These are phyloP conservation scores for Papiliotrema laurentii DNA, from an alignment of 1,284 basidiomycete genomes.

Conservation along the genomic window DNA sequence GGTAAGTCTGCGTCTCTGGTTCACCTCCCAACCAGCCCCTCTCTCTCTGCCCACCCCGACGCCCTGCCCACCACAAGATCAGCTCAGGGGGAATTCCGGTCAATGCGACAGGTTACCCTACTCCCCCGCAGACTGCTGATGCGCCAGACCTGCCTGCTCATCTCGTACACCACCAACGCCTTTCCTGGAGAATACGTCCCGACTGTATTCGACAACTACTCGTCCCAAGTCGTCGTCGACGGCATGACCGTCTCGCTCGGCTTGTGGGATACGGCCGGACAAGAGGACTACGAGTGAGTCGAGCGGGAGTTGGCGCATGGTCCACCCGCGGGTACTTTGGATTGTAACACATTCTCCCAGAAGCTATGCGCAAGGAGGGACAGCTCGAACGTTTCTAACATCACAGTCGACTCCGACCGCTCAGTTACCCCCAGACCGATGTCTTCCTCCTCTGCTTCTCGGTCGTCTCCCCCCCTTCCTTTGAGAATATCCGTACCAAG, in stretches of 20 bases:
- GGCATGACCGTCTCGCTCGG: conserved; percentile 97
- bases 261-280: conserved; percentile 98
- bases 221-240: conserved; percentile 85
- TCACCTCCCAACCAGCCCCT: not conserved
- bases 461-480: conserved; percentile 92
- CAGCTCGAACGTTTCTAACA: too few relatives aligned
- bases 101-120: not conserved
- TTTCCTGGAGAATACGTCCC: conserved; percentile 91
- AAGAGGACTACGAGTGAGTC: conserved; percentile 70
- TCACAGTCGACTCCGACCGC: conserved; percentile 83
- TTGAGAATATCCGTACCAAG: conserved; percentile 98
- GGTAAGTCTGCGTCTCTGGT: conserved; percentile 54
- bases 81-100: not conserved
- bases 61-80: not conserved
- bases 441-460: conserved; percentile 99
- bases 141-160: conserved; percentile 83
- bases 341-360: too few relatives aligned
- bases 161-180: conserved; percentile 93
- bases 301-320: conserved; percentile 51
- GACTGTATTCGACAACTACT: conserved; percentile 58
- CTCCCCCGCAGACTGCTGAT: conserved; percentile 2
- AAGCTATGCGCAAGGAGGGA: too few relatives aligned
- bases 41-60: not conserved
- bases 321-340: too few relatives aligned
- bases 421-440: conserved; percentile 98